Evolutionary conservation across 768 basidiomycete species (phyloP).

Genomic region (Tricholoma hemisulphureum): DNA sequence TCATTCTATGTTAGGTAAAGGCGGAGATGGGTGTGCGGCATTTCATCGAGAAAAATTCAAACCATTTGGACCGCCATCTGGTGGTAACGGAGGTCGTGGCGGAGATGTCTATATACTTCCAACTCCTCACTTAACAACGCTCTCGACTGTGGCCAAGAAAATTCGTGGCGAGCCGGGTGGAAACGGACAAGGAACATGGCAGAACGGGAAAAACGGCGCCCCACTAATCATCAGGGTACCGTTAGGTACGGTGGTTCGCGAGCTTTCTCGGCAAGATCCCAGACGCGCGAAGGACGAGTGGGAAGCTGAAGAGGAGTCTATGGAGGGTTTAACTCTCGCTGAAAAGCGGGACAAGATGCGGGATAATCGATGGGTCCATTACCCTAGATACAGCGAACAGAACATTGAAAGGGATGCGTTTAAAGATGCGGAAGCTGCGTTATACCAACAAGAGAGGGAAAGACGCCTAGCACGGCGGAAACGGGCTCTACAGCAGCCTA

Average conservation of each 20-base stretch:
- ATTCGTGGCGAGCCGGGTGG: constrained; percentile 65
- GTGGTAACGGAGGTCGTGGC: constrained; percentile 88
- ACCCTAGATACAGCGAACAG: constrained; percentile 61
- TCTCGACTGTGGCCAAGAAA: constrained; percentile 68
- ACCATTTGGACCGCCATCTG: constrained; percentile 85
- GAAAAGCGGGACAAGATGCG: constrained; percentile 61
- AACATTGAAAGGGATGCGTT: constrained; percentile 67
- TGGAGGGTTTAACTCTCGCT: constrained; percentile 45
- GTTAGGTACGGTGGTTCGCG: constrained; percentile 83
- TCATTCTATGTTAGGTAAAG: constrained; percentile 55
- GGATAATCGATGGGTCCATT: constrained; percentile 75
- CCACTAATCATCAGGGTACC: constrained; percentile 82
- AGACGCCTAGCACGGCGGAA: constrained; percentile 46
- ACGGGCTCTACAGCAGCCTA: constrained; percentile 40
- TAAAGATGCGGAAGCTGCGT: constrained; percentile 62
- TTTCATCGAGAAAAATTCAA: constrained; percentile 90
- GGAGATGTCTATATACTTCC: constrained; percentile 86
- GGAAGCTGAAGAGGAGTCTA: constrained; percentile 66
- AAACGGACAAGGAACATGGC: constrained; percentile 83
- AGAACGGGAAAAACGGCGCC: constrained; percentile 72
- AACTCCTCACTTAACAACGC: constrained; percentile 71
- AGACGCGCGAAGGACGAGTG: constrained; percentile 65
- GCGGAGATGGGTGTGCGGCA: constrained; percentile 89
- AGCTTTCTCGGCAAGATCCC: constrained; percentile 66
- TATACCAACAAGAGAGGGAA: constrained; percentile 63